Evolutionary conservation across 495 filamentous ascomycete genomes (phyloP).

Genomic region (Penicillium chermesinum): DNA sequence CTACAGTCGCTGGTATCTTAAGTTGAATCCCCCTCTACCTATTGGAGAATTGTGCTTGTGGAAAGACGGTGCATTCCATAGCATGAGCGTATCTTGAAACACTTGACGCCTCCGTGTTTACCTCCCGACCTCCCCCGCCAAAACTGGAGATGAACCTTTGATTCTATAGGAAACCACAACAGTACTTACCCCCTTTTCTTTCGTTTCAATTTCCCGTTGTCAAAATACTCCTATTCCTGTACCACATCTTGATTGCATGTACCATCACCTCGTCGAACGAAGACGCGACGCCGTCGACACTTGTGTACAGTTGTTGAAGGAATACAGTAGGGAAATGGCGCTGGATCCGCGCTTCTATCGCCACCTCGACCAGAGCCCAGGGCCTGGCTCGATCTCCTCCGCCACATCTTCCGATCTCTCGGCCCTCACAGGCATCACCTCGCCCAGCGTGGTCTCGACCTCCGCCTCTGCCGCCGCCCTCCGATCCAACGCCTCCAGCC

Average conservation of each 20-base stretch:
- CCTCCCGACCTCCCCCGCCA: constrained; percentile 10
- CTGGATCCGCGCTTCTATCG: constrained; percentile 53
- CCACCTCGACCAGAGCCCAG: constrained; percentile 38
- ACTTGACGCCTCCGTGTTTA: constrained; percentile 13
- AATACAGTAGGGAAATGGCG: constrained; percentile 48
- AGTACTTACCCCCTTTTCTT: constrained; percentile 20
- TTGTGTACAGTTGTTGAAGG: constrained; percentile 45
- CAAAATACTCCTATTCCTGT: constrained; percentile 12
- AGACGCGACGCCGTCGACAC: constrained; percentile 43
- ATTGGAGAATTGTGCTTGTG: constrained; percentile 2
- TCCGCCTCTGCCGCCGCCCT: constrained; percentile 56
- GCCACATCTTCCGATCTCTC: constrained; percentile 55
- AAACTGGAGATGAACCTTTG: constrained; percentile 11
- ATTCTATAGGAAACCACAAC: constrained; percentile 22
- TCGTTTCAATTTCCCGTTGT: constrained; percentile 9
- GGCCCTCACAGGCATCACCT: constrained; percentile 50
- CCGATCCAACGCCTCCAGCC: constrained; percentile 48
- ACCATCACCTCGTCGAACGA: constrained; percentile 33
- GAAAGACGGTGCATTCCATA: constrained; percentile 4
- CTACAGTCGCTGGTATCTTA: not conserved
- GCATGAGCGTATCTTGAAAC: constrained; percentile 5
- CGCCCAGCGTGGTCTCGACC: constrained; percentile 45
- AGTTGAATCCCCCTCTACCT: constrained; percentile 2
- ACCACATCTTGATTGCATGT: constrained; percentile 35
- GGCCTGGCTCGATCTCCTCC: constrained; percentile 46